Evolutionary conservation across 805 yeast species (phyloP), one percentile per base, ranked within the genome.

Genomic region (Metschnikowia arizonensis): DNA sequence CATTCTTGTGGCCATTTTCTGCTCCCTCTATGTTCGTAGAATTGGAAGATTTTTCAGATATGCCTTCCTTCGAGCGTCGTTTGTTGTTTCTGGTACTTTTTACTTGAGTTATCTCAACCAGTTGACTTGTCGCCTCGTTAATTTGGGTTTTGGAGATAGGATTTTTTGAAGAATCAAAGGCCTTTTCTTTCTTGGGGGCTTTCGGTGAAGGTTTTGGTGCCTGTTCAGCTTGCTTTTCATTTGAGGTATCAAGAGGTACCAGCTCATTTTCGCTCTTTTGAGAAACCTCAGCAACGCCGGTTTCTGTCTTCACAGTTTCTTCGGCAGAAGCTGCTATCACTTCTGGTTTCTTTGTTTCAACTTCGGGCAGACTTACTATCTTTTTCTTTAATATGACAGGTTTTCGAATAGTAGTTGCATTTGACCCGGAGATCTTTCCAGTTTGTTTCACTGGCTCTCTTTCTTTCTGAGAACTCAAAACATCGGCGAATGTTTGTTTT

Each of bases 321-420:
- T 28, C 17, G 25, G 24, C 8, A 7, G 7, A 4, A 19, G 5
- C 25, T 2, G 26, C 4, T n/a, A 15, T 34, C 14, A 33, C 14
- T 21, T 43, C 37, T n/a, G 24, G n/a, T 14, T 19, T 37, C 25
- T 37, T 29, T 9, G 32, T 12, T 8, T 14, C 36, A 12, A n/a
- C 45, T 11, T 39, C 50, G 4, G 33, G 23, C 25, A 28, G 26
- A 8, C n/a, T 19, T 9, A 14, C 24, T 26, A 38, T 33, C 33
- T 65, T 68, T 57, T 71, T 71, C 56, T 68, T 69, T 54, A 70
- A 62, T 29, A 71, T 62, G 1, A 66, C 62, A 1, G 74, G 74
- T 42, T 69, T 69, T 12, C 52, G 47, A 11, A 48, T 47, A 4
- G 41, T 47, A 35, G 65, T 65, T 3, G 68, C 64, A 2, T 64